Evolutionary conservation across 768 basidiomycete genomes (phyloP), one percentile per base, ranked within the genome.

Genomic region (Serendipita indica): DNA sequence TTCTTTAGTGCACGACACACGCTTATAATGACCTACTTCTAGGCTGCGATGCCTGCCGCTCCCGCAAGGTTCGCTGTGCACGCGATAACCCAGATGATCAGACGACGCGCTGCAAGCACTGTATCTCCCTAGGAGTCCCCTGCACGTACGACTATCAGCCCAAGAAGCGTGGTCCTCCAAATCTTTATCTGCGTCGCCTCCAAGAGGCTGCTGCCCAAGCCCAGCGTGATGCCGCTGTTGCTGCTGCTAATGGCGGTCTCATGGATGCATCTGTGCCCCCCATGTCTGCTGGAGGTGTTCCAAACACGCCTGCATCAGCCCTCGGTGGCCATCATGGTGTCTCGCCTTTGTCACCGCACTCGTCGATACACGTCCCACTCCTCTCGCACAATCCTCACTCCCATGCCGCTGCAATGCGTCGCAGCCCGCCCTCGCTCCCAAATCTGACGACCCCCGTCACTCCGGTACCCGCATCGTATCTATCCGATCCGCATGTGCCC

Each of bases 141-240:
- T 92, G 91, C 69, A 90, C 86, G 0, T 94, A 92, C 64, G 86
- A 89, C 67, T 93, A 93, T 68, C 86, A 88, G 67, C 91, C 91
- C 18, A 91, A 91, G 75, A 93, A 93, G 70, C 75, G 91, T 59
- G 91, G 91, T 0, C 91, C 91, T 2, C 91, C 90, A 1, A 93
- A 93, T 69, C 75, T 91, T 86, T 93, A 70, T 57, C 65, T 65
- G 22, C 39, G 59, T n/a, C 33, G 32, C 28, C 49, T 27, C 32
- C 49, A 54, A 54, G 49, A 54, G 32, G 49, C 49, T 54, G 49
- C 49, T 7, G 49, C 49, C 22, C 49, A 22, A 16, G 49, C 49
- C 32, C 49, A 54, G 30, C 49, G 49, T 16, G 49, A 54, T n/a
- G 22, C 20, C n/a, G 35, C 35, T n/a, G 35, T 10, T n/a, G 32